phyloP scores from a whole-genome alignment of 2,329 filamentous ascomycete species.

The Elsinoe fawcettii region DNA sequence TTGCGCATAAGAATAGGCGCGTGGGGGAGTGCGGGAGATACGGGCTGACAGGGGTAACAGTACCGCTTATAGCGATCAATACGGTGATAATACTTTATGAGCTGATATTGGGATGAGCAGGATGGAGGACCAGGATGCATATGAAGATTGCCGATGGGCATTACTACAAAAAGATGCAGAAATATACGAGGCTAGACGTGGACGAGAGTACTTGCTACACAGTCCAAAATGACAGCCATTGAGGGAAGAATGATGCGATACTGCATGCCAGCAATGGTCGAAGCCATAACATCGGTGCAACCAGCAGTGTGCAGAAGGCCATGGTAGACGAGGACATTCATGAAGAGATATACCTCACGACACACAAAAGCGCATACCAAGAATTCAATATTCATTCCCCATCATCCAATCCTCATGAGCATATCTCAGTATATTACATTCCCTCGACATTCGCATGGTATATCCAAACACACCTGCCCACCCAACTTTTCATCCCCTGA shows the following conservation, averaged over 20 bases:
- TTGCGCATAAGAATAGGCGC: too few relatives aligned
- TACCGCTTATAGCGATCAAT: conserved; percentile 79
- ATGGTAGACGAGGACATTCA: background rate
- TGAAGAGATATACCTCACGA: background rate
- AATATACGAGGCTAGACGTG: background rate
- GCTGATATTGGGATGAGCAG: conserved; percentile 61
- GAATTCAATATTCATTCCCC: background rate
- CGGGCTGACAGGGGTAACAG: conserved; percentile 36
- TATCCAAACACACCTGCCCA: background rate
- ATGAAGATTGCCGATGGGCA: background rate
- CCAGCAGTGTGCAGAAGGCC: too few relatives aligned
- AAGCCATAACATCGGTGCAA: too few relatives aligned
- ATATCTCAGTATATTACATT: background rate
- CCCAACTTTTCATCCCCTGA: background rate
- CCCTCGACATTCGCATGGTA: background rate
- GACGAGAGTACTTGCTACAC: background rate
- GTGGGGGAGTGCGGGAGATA: too few relatives aligned
- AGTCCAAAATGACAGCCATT: background rate
- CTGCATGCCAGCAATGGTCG: too few relatives aligned
- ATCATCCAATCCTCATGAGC: background rate
- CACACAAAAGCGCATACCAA: background rate
- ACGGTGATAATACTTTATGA: conserved; percentile 76
- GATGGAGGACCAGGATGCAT: background rate
- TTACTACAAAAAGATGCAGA: background rate
- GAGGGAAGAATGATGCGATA: too few relatives aligned